Base-by-base conservation (phyloP, 179 eudicot species). In the Nepenthes alata region DNA sequence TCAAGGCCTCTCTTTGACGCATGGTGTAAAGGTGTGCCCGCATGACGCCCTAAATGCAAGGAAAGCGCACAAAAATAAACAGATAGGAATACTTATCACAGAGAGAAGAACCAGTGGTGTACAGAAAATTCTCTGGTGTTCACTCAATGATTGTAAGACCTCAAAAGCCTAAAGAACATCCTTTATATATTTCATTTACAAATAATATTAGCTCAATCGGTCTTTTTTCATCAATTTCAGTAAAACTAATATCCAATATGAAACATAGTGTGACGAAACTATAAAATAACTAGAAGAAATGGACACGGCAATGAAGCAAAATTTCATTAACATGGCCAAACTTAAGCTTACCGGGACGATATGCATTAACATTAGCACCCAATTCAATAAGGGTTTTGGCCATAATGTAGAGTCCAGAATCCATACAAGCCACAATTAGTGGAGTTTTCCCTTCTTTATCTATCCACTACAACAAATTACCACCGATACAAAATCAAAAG, bases 301-400 rank as follows among this genome's bases (percentile, higher is more conserved):
- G 61, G 25, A 7, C 12, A 38, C 44, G 14, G 36, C 25, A 25
- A 10, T 36, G 37, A 48, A 35, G 38, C 7, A 58, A 6, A 51
- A 65, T 47, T 52, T 11, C 4, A 35, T 34, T 53, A 13, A 11
- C 6, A 53, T 52, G 39, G 4, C 36, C 6, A 11, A 0, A 36
- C 9, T 59, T 7, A 37, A 37, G 34, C 77, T 62, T 70, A 93
- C 98, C 98, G 35, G 88, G 88, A 35, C 95, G 94, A 57, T 83
- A 93, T 0, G 93, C 94, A 77, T 87, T 85, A 38, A 89, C 79
- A 78, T 93, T 87, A 36, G 98, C 95, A 73, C 98, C 98, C 87
- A 89, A 67, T 63, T 93, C 98, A 15, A 93, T 83, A 67, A 93
- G 81, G 47, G 95, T 79, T 73, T 82, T 87, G 12, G 98, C 90